Evolutionary conservation across 2,329 filamentous ascomycete genomes (phyloP).

Genomic region (Colletotrichum sp.): DNA sequence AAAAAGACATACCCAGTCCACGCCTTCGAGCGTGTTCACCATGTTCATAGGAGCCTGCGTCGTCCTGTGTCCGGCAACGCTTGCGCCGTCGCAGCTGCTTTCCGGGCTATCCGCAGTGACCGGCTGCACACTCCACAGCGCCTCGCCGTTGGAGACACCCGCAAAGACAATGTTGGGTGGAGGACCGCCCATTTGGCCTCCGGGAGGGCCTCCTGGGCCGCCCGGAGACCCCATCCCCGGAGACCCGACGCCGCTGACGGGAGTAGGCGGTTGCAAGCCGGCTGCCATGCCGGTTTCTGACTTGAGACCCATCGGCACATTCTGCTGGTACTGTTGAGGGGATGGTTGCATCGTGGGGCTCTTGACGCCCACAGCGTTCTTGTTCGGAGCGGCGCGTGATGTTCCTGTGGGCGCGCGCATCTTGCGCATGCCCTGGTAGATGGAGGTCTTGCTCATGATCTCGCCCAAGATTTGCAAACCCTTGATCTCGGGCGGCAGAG

Average conservation of each 20-base stretch:
- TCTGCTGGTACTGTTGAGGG: conserved; percentile 14
- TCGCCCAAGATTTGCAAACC: conserved; percentile 65
- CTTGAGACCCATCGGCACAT: conserved; percentile 20
- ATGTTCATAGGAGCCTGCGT: conserved; percentile 13
- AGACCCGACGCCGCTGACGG: background rate
- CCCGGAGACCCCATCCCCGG: conserved; percentile 14
- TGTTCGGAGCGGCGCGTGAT: conserved; percentile 38
- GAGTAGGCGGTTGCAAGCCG: background rate
- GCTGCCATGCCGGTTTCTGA: conserved; percentile 2
- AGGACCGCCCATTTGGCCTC: conserved; percentile 11
- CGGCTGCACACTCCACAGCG: conserved; percentile 47
- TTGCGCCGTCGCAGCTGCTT: conserved; percentile 46
- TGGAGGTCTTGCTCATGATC: conserved; percentile 62
- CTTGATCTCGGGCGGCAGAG: conserved; percentile 60
- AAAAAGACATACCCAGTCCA: conserved; percentile 66
- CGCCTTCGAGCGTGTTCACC: conserved; percentile 47
- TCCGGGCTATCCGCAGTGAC: conserved; percentile 44
- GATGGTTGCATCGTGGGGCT: conserved; percentile 16
- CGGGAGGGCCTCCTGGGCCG: background rate
- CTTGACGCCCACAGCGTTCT: conserved; percentile 34
- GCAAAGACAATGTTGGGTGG: conserved; percentile 44
- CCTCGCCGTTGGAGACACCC: conserved; percentile 53
- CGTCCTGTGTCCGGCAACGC: conserved; percentile 24
- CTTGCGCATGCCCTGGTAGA: conserved; percentile 64
- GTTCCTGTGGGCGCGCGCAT: conserved; percentile 56